Evolutionary conservation across 2,329 filamentous ascomycete species (phyloP).

Genomic region (Colletotrichum sp.): DNA sequence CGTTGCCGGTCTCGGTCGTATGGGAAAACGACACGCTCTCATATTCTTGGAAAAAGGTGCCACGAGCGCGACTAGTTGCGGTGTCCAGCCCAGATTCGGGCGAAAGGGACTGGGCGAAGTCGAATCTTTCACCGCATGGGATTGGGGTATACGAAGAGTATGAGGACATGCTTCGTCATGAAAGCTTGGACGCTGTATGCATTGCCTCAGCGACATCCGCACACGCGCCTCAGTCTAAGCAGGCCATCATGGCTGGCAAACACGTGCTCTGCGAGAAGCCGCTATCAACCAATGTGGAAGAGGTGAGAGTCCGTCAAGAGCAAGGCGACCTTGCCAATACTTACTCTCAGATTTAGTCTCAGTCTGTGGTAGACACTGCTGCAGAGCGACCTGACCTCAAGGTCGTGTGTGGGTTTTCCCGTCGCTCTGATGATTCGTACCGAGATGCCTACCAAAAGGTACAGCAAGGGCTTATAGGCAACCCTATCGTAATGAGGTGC

Average conservation of each 20-base stretch:
- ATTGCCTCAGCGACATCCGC: not conserved
- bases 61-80: not conserved
- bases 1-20: not conserved
- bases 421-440: not conserved
- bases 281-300: not conserved
- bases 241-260: not conserved
- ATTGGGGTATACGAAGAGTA: fast-evolving
- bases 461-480: not conserved
- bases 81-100: not conserved
- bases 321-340: not conserved
- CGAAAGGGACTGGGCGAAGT: not conserved
- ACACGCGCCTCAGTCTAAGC: not conserved
- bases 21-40: not conserved
- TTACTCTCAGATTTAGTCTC: not conserved
- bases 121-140: not conserved
- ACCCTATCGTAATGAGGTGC: not conserved
- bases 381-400: not conserved
- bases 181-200: not conserved
- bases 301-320: not conserved
- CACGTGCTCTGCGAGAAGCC: not conserved
- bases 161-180: not conserved
- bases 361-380: not conserved
- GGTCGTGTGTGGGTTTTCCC: not conserved
- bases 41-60: not conserved
- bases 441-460: not conserved